A percentile compares a stretch with the other conserved stretches of the same genome.
Conservation (phyloP, 2,329 filamentous ascomycete genomes). For the Aspergillus aculeatinus region DNA sequence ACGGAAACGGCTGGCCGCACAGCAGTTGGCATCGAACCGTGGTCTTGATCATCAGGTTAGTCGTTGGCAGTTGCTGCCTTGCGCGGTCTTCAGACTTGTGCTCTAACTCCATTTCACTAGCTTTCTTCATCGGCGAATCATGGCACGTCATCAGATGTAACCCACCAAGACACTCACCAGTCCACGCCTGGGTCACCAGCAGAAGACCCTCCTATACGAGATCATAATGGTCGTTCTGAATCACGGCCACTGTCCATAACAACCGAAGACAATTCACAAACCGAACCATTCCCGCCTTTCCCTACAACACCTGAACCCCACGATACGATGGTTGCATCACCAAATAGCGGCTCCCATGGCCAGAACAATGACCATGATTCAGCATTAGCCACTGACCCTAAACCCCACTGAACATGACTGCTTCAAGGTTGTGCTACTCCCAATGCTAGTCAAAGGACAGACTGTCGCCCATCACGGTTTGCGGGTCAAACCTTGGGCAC, state of each 20-base stretch:
- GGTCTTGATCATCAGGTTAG: slow-evolving; percentile 48
- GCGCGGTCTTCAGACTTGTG: too few relatives aligned
- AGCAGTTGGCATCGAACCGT: slow-evolving; percentile 54
- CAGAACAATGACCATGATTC: background rate
- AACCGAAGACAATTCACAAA: slow-evolving; percentile 22
- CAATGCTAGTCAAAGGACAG: background rate
- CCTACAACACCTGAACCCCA: slow-evolving; percentile 12
- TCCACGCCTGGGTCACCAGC: slow-evolving; percentile 13
- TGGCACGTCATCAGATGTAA: slow-evolving; percentile 4
- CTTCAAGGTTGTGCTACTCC: background rate
- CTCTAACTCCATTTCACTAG: slow-evolving; percentile 8
- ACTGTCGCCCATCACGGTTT: slow-evolving; percentile 1
- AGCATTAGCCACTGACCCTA: background rate
- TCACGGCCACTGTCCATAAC: slow-evolving; percentile 16
- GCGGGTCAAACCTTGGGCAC: slow-evolving; percentile 1
- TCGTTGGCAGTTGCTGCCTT: background rate
- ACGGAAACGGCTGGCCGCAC: slow-evolving; percentile 55
- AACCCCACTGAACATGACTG: background rate
- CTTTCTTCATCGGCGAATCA: slow-evolving; percentile 7
- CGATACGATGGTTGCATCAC: slow-evolving; percentile 6
- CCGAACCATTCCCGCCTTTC: slow-evolving; percentile 39
- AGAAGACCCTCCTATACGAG: slow-evolving; percentile 7
- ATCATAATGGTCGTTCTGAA: slow-evolving; percentile 11
- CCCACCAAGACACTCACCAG: slow-evolving; percentile 10
- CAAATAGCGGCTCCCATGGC: slow-evolving; percentile 2